Conservation (phyloP, 495 filamentous ascomycete genomes). For the Hypoxylon fuscum region DNA sequence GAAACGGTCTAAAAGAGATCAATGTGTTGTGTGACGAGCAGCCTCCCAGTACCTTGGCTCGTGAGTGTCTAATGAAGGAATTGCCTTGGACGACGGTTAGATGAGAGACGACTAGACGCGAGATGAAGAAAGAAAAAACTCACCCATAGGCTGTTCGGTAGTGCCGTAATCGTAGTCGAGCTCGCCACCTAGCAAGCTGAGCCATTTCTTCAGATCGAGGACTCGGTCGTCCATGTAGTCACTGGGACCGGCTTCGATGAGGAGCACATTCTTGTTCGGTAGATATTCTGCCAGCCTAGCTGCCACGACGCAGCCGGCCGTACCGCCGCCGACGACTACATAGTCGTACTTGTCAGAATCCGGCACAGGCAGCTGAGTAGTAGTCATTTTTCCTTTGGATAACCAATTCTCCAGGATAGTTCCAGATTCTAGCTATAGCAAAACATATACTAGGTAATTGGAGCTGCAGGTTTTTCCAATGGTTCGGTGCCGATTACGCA, state of each 20-base stretch:
- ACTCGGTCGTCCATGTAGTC: slow-evolving; percentile 57
- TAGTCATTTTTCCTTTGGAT: slow-evolving; percentile 62
- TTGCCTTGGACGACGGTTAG: slow-evolving; percentile 63
- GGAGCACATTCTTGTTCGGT: slow-evolving; percentile 69
- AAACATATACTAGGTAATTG: neutral
- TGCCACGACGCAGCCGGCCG: slow-evolving; percentile 85
- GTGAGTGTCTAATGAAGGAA: slow-evolving; percentile 82
- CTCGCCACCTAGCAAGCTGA: slow-evolving; percentile 79
- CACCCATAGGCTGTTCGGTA: slow-evolving; percentile 82
- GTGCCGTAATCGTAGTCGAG: slow-evolving; percentile 87
- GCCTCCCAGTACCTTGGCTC: slow-evolving; percentile 85
- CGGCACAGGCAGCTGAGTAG: slow-evolving; percentile 64
- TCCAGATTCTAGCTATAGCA: slow-evolving; percentile 8
- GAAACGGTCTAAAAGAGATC: slow-evolving; percentile 84
- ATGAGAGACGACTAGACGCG: slow-evolving; percentile 13
- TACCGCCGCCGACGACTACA: slow-evolving; percentile 84
- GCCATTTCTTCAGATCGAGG: slow-evolving; percentile 82
- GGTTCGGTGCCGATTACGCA: neutral
- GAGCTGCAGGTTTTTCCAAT: slow-evolving; percentile 13
- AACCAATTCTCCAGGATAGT: neutral
- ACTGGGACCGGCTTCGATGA: slow-evolving; percentile 70
- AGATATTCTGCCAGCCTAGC: slow-evolving; percentile 66
- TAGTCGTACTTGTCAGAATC: slow-evolving; percentile 80
- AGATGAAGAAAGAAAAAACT: slow-evolving; percentile 37
- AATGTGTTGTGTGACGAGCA: slow-evolving; percentile 89